phyloP scores from a whole-genome alignment of 2,329 filamentous ascomycete genomes.

The Verticillium nubilum region DNA sequence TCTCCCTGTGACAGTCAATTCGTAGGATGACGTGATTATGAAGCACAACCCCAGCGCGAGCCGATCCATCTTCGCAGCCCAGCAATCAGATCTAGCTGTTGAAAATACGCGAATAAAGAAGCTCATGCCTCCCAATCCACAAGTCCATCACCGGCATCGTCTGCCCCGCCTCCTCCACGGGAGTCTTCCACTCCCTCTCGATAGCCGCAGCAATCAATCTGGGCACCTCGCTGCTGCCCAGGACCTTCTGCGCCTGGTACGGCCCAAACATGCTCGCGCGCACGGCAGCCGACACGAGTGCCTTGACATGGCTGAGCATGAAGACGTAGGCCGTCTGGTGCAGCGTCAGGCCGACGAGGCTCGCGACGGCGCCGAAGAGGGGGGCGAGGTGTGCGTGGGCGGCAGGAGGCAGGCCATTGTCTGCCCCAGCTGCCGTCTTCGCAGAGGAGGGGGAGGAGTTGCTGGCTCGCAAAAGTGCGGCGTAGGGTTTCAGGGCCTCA shows the following conservation, averaged over 20 bases:
- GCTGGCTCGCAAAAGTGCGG: conserved; percentile 24
- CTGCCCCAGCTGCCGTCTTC: neutral
- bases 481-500: conserved; percentile 27
- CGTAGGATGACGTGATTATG: neutral
- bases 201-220: conserved; percentile 52
- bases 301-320: conserved; percentile 70
- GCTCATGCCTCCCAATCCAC: conserved; percentile 78
- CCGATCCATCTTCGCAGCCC: neutral
- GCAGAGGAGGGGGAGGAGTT: conserved; percentile 9
- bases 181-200: conserved; percentile 51
- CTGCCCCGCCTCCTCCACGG: conserved; percentile 65
- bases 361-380: conserved; percentile 62
- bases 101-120: conserved; percentile 80
- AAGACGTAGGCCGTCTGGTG: conserved; percentile 69
- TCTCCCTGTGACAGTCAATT: neutral
- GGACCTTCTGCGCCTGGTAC: conserved; percentile 69
- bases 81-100: conserved; percentile 54
- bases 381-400: conserved; percentile 55
- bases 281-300: conserved; percentile 70
- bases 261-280: conserved; percentile 73
- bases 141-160: conserved; percentile 73
- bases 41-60: neutral
- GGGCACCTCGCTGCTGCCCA: conserved; percentile 58
- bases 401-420: neutral
- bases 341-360: conserved; percentile 53